phyloP scores from a whole-genome alignment of 2,329 filamentous ascomycete species.

The Rasamsonia emersonii region DNA sequence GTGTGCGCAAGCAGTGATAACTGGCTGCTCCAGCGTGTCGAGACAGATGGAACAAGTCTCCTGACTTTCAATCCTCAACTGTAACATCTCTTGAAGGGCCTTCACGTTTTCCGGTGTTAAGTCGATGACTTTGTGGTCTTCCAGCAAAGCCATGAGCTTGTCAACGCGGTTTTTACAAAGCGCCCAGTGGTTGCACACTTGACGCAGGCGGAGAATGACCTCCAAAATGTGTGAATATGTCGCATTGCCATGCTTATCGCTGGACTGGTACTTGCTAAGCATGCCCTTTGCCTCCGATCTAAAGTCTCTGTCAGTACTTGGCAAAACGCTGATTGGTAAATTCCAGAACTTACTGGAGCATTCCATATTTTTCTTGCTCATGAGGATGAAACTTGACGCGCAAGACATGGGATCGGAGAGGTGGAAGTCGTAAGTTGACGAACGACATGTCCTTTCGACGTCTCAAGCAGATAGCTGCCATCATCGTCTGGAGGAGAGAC shows the following conservation, averaged over 20 bases:
- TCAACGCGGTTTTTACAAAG: slow-evolving; percentile 68
- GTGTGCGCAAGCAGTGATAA: slow-evolving; percentile 81
- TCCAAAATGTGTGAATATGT: slow-evolving; percentile 71
- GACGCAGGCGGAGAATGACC: slow-evolving; percentile 70
- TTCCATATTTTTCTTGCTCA: slow-evolving; percentile 70
- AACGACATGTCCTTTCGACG: slow-evolving; percentile 84
- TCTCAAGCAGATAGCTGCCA: slow-evolving; percentile 71
- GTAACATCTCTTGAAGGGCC: slow-evolving; percentile 65
- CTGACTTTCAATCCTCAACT: slow-evolving; percentile 67
- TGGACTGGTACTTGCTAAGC: slow-evolving; percentile 51
- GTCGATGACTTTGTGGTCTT: slow-evolving; percentile 57
- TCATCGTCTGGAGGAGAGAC: slow-evolving; percentile 62
- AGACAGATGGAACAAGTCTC: slow-evolving; percentile 80
- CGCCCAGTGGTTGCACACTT: slow-evolving; percentile 84
- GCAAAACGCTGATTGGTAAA: background rate
- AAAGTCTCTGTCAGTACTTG: slow-evolving; percentile 19
- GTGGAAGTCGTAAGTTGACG: slow-evolving; percentile 69
- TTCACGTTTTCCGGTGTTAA: slow-evolving; percentile 64
- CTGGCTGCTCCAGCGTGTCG: slow-evolving; percentile 59
- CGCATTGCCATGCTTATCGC: slow-evolving; percentile 36
- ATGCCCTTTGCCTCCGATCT: slow-evolving; percentile 67
- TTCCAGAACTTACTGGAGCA: slow-evolving; percentile 49
- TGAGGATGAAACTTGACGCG: slow-evolving; percentile 63
- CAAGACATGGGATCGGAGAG: slow-evolving; percentile 69
- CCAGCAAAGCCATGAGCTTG: slow-evolving; percentile 61